phyloP scores from a whole-genome alignment of 2,329 filamentous ascomycete genomes.

The Golovinomyces cichoracearum region DNA sequence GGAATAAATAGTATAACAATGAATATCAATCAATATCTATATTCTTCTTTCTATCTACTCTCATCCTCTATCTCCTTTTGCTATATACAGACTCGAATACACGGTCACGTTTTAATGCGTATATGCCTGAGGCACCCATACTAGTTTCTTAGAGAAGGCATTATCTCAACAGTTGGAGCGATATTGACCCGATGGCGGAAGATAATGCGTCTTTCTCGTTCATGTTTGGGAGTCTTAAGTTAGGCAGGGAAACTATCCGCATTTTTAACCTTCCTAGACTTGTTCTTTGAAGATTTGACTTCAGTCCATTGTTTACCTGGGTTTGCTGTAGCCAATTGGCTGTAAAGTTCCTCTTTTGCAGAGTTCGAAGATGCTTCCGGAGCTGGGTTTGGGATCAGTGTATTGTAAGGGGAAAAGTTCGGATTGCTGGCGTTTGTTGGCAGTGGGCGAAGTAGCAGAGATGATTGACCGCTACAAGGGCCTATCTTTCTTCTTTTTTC shows the following conservation, averaged over 20 bases:
- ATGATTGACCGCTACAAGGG: no score
- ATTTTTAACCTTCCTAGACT: neutral
- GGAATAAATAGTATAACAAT: no score
- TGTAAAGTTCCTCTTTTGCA: neutral
- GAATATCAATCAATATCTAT: no score
- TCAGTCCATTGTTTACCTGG: neutral
- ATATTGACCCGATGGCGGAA: neutral
- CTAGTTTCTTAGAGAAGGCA: no score
- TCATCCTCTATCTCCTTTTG: no score
- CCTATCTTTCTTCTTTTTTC: neutral
- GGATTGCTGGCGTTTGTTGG: neutral
- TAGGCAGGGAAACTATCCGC: neutral
- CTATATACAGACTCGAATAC: no score
- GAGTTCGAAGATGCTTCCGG: no score
- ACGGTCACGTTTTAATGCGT: no score
- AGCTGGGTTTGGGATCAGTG: neutral
- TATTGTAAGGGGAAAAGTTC: neutral
- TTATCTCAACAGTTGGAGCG: no score
- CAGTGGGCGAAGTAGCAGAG: neutral
- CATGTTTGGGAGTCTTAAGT: neutral
- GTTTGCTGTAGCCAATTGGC: neutral
- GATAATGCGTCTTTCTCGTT: neutral
- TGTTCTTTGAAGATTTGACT: neutral
- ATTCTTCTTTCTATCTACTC: no score
- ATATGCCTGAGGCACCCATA: no score